phyloP scores from a whole-genome alignment of 1,139 yeast species.

The Saccharomyces hybrid region DNA sequence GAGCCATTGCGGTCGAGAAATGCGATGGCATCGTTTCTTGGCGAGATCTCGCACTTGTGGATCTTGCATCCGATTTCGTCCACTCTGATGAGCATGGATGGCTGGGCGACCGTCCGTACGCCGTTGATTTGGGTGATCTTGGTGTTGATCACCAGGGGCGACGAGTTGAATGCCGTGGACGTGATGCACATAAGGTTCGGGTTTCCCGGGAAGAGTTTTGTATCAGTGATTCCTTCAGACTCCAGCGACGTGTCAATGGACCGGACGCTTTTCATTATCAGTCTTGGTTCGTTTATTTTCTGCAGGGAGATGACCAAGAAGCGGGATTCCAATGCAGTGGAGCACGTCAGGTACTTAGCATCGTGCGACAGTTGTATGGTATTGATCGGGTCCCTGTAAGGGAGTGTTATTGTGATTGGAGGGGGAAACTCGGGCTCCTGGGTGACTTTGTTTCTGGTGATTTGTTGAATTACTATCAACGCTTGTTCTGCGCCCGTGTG shows the following conservation, averaged over 20 bases:
- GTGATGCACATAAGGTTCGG: conserved; percentile 51
- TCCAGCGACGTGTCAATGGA: conserved; percentile 58
- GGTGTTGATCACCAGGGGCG: conserved; percentile 56
- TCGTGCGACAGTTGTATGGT: conserved; percentile 62
- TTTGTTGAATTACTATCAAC: conserved; percentile 57
- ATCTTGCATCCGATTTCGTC: conserved; percentile 79
- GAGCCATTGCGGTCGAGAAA: conserved; percentile 72
- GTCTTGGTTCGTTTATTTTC: conserved; percentile 58
- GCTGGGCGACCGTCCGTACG: conserved; percentile 43
- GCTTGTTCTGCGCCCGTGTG: conserved; percentile 71
- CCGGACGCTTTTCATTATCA: conserved; percentile 57
- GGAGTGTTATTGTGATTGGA: conserved; percentile 72
- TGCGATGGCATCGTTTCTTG: conserved; percentile 80
- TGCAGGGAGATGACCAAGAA: conserved; percentile 68
- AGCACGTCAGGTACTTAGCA: conserved; percentile 64
- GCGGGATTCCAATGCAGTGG: conserved; percentile 77
- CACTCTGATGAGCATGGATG: conserved; percentile 48
- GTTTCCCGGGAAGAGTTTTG: conserved; percentile 59
- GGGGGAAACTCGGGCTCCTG: conserved; percentile 18
- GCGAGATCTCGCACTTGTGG: conserved; percentile 67
- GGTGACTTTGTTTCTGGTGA: conserved; percentile 21
- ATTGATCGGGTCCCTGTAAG: conserved; percentile 79
- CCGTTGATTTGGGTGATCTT: conserved; percentile 36
- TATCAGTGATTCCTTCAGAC: conserved; percentile 81
- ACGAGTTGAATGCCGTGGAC: conserved; percentile 51